Evolutionary conservation across 495 filamentous ascomycete genomes (phyloP), one percentile per base, ranked within the genome.

Genomic region (Trichoderma erinaceum): DNA sequence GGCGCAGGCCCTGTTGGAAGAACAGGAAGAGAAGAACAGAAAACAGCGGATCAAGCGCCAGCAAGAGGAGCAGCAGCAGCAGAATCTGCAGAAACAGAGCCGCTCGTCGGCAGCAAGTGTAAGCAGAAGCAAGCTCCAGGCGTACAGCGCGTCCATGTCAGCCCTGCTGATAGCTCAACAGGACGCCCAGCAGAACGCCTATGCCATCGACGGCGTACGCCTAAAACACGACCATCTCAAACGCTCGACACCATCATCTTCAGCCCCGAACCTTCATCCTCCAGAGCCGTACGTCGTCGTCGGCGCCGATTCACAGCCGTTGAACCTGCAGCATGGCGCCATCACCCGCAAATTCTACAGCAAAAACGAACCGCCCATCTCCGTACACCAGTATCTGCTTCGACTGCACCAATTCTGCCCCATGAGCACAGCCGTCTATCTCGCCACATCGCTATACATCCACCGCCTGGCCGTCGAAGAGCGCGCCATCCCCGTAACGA

Each of bases 381-480:
- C 89, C 12, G 80, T 98, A 61, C 87, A 89, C 71, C 90, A 96
- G 63, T 99, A 99, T 75, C 83, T 97, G 23, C 78, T 87, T 69
- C 90, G 95, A 58, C 86, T 98, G 64, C 94, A 98, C 75, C 83
- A 82, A 46, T 98, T 88, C 75, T 99, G 95, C 71, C 94, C 96
- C 25, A 90, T 97, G 87, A 96, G 92, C n/a, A 94, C 95, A 3
- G 93, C 88, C 18, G 96, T 97, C 41, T 97, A 95, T 72, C 87
- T 99, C n/a, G 92, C 95, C 2, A 88, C 95, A 2, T 92, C 91
- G 61, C 78, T 89, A n/a, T 98, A 98, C 75, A 92, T 97, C 66
- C 89, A 92, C 72, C 84, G 86, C 64, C 84, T 98, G 50, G 89
- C 87, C 0, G 83, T 93, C 12, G 79, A 87, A 43, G 92, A 97